phyloP scores from a whole-genome alignment of 768 basidiomycete species.

The Lentinula aciculospora region DNA sequence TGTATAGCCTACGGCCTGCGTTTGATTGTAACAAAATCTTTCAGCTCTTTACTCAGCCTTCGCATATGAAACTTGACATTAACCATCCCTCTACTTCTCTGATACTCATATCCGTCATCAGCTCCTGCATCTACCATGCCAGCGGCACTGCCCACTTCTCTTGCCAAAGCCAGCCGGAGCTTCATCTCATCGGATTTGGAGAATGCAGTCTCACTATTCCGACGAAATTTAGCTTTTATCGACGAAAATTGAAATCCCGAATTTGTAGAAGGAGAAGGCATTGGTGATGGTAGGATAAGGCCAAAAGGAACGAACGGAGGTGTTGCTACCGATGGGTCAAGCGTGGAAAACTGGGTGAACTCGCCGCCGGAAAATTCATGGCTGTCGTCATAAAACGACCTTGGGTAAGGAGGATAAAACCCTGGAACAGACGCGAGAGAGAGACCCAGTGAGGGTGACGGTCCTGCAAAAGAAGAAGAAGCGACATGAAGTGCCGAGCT shows the following conservation, averaged over 20 bases:
- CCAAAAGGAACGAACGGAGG: not conserved
- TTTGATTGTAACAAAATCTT: not conserved
- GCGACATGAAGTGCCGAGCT: not conserved
- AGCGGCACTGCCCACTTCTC: not conserved
- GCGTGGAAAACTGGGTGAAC: not conserved
- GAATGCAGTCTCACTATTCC: not conserved
- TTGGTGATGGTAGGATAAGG: not conserved
- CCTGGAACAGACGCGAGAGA: not conserved
- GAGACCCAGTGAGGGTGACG: not conserved
- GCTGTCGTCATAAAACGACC: not conserved
- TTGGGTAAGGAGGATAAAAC: not conserved
- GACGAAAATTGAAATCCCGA: not conserved
- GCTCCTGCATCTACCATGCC: too few species aligned
- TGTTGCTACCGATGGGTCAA: not conserved
- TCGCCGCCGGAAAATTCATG: not conserved
- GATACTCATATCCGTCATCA: not conserved
- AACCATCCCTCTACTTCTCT: not conserved
- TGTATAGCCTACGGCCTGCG: not conserved
- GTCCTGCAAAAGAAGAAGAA: not conserved
- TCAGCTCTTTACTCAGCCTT: not conserved
- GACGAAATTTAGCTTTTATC: not conserved
- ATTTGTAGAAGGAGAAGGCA: not conserved
- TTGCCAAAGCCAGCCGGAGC: not conserved
- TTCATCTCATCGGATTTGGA: constrained; percentile 3
- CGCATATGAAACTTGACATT: not conserved